Evolutionary conservation across 371 early-diverging fungal genomes (phyloP).

Genomic region (Mortierella sp.): DNA sequence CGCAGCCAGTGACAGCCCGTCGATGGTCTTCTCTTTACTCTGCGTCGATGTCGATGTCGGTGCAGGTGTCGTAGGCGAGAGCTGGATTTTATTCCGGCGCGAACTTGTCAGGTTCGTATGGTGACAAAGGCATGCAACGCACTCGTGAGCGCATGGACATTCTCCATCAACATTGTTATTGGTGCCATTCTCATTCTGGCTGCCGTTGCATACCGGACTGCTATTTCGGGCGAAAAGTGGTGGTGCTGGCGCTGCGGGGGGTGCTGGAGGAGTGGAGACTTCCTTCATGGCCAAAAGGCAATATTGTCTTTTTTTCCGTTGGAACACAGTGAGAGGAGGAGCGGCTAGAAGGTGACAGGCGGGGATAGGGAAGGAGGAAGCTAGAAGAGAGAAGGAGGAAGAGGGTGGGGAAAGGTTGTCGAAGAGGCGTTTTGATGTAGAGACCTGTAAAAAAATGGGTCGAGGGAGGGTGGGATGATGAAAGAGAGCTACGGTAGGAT

Average conservation of each 20-base stretch:
- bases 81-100: neutral
- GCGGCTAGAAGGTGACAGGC: too few species aligned
- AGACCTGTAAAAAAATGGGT: too few species aligned
- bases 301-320: too few species aligned
- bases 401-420: neutral
- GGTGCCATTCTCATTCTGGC: neutral
- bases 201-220: constrained; percentile 21
- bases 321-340: too few species aligned
- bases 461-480: neutral
- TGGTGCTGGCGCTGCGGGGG: neutral
- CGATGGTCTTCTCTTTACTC: neutral
- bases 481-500: too few species aligned
- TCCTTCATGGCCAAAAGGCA: too few species aligned
- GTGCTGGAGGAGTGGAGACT: too few species aligned
- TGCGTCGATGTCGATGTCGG: neutral
- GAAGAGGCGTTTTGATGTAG: too few species aligned
- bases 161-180: neutral
- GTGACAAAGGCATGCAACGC: neutral
- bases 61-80: neutral
- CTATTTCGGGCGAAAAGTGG: constrained; percentile 5
- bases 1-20: neutral
- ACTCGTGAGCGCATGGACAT: too few species aligned
- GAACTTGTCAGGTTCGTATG: neutral
- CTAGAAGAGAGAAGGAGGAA: neutral
- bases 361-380: too few species aligned